Base-by-base conservation (phyloP, 2,329 filamentous ascomycete species). In the Monosporascus sp. region DNA sequence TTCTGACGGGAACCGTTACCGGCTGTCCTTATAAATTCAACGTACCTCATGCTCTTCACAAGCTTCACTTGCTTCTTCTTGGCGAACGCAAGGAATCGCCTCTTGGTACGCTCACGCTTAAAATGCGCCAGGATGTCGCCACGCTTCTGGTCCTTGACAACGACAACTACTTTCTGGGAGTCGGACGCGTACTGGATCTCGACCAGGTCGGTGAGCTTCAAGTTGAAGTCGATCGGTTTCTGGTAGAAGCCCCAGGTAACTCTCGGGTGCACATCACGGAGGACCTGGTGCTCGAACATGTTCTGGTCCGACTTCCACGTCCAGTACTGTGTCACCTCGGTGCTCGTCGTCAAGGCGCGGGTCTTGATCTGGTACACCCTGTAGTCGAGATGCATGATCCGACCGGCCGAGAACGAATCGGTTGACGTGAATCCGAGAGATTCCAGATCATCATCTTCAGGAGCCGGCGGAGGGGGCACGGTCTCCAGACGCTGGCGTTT, bases 271-370 rank as follows among this genome's bases (percentile, higher is more conserved):
- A 72, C 68, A 17, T 77, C 72, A 45, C 72, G 74, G 5, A 82
- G 70, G 1, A 82, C 75, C 60, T 81, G 79, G 57, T 82, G 80
- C 67, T 82, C 76, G 51, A 82, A 78, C 48, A 69, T 59, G 22
- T 64, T 60, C 50, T 69, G 69, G 16, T 70, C 68, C 7, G 63
- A 61, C 31, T 71, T 65, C 74, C 75, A 82, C 49, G 78, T 78
- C 78, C 78, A 80, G 66, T 82, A 82, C 61, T 83, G 80, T 14
- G 77, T 81, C 5, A 79, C 75, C 14, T 70, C 60, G 2, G 69
- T 65, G 51, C 75, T 76, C 22, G 74, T 79, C 1, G 78, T 76
- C 49, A 75, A 70, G 11, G 69, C 58, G 16, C 69, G 66, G 3
- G 76, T 78, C 67, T 80, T 81, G 59, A 84, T 73, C 57, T 80